These are phyloP conservation scores for Skeletonema tropicum DNA, from an alignment of 108 stramenopile genomes.

Conservation along the genomic window DNA sequence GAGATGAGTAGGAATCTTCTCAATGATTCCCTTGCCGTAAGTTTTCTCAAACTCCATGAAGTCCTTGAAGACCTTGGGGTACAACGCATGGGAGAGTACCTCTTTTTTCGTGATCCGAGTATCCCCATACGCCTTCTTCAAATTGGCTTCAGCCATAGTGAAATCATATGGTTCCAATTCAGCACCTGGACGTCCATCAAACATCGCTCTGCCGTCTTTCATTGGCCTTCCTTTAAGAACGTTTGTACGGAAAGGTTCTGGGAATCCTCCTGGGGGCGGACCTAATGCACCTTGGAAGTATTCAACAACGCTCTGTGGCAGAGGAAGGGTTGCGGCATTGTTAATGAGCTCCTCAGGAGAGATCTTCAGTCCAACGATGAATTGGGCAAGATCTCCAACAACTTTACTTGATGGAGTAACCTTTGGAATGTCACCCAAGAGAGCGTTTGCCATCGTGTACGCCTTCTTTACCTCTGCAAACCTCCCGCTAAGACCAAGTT, in stretches of 20 bases:
- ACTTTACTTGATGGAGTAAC: conserved; percentile 91
- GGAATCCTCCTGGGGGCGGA: conserved; percentile 80
- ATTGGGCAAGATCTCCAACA: conserved; percentile 88
- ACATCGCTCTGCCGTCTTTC: conserved; percentile 55
- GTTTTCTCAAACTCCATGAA: conserved; percentile 44
- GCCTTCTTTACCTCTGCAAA: conserved; percentile 79
- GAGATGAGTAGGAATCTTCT: conserved; percentile 66
- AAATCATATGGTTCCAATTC: conserved; percentile 73
- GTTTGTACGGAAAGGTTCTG: conserved; percentile 73
- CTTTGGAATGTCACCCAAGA: conserved; percentile 91
- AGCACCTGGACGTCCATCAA: conserved; percentile 82
- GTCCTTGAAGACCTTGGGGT: conserved; percentile 74
- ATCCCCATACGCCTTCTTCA: conserved; percentile 60
- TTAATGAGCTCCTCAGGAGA: conserved; percentile 61
- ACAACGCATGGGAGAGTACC: conserved; percentile 70
- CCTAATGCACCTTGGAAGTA: conserved; percentile 83
- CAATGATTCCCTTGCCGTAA: conserved; percentile 52
- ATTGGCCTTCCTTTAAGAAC: conserved; percentile 70
- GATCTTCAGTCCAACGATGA: conserved; percentile 73
- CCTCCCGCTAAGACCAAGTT: conserved; percentile 71
- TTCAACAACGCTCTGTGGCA: conserved; percentile 82
- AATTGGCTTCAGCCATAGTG: conserved; percentile 49
- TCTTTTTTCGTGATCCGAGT: conserved; percentile 58
- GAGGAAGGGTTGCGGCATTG: conserved; percentile 64
- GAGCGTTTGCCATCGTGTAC: conserved; percentile 74